Base-by-base conservation (phyloP, 768 basidiomycete species). In the Clavulina sp. region DNA sequence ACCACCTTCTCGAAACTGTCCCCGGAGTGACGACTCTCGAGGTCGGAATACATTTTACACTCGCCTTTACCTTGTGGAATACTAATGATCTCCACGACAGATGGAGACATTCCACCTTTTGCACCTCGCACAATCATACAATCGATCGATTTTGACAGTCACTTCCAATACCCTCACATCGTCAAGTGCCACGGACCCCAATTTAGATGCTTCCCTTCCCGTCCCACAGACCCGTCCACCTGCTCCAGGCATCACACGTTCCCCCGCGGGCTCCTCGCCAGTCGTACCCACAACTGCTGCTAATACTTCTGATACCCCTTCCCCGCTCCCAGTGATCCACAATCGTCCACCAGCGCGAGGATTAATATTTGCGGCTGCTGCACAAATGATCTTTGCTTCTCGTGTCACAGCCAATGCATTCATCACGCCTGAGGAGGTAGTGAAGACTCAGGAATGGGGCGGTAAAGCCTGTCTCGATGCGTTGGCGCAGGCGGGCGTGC, bases 101-200 rank as follows among this genome's bases (percentile, higher is more conserved):
- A 88, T 87, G 84, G 83, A 86, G 61, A 84, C 82, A 0, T 83
- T 82, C 62, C 84, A 84, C 66, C 65, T 87, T 46, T 76, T 78
- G 59, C 85, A 88, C 63, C 74, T 87, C 13, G 84, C 85, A 2
- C 70, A 73, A 85, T 19, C 65, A 73, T 51, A 69, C 69, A 43
- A 65, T 70, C 24, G 66, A 62, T 6, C 70, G 74, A 5, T 72
- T 71, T 24, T 61, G 7, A 71, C 73, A 28, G 60, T 63, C 6
- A 19, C 63, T 63, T 50, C 62, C 61, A 31, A 57, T 64, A 34
- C 57, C 58, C 50, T 56, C 64, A 29, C 32, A 24, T n/a, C n/a
- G n/a, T n/a, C n/a, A n/a, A n/a, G n/a, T n/a, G n/a, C n/a, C n/a
- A n/a, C n/a, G n/a, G n/a, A n/a, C n/a, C n/a, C 28, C 7, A 52